Conservation (phyloP, 768 basidiomycete species). For the Tephrocybe sp. region DNA sequence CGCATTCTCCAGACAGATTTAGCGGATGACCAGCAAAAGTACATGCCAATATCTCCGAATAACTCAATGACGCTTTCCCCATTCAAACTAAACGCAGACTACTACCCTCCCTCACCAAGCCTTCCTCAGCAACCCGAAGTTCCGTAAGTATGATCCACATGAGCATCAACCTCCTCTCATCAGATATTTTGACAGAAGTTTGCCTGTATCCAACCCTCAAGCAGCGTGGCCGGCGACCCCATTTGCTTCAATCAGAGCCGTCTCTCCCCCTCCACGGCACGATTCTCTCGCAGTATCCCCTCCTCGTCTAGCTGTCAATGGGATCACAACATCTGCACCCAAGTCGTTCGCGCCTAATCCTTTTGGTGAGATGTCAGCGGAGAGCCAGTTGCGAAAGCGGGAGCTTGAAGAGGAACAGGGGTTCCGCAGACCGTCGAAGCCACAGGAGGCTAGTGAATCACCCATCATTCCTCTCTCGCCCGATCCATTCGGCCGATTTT, state of each 20-base stretch:
- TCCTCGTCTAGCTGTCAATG: constrained; percentile 67
- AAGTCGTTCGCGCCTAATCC: constrained; percentile 35
- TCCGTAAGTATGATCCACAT: constrained; percentile 20
- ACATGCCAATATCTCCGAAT: constrained; percentile 31
- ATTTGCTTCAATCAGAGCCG: constrained; percentile 34
- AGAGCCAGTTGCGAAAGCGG: constrained; percentile 47
- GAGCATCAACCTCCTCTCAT: not conserved
- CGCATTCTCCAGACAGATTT: constrained; percentile 43
- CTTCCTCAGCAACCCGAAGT: constrained; percentile 30
- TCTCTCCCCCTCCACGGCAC: constrained; percentile 17
- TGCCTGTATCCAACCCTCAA: constrained; percentile 14
- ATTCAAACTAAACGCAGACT: constrained; percentile 23
- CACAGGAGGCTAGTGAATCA: constrained; percentile 35
- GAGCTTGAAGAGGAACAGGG: constrained; percentile 52
- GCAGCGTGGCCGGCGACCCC: constrained; percentile 42
- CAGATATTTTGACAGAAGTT: constrained; percentile 14
- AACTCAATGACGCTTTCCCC: constrained; percentile 29
- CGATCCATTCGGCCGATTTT: constrained; percentile 77
- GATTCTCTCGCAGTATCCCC: constrained; percentile 45
- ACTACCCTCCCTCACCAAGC: constrained; percentile 37
- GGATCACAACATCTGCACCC: constrained; percentile 62
- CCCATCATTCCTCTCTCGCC: constrained; percentile 83
- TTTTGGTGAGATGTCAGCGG: constrained; percentile 35
- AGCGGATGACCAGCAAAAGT: constrained; percentile 33
- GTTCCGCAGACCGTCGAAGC: constrained; percentile 38